Evolutionary conservation across 306 rosid genomes (phyloP), one percentile per base, ranked within the genome.

Genomic region (Parietaria judaica): DNA sequence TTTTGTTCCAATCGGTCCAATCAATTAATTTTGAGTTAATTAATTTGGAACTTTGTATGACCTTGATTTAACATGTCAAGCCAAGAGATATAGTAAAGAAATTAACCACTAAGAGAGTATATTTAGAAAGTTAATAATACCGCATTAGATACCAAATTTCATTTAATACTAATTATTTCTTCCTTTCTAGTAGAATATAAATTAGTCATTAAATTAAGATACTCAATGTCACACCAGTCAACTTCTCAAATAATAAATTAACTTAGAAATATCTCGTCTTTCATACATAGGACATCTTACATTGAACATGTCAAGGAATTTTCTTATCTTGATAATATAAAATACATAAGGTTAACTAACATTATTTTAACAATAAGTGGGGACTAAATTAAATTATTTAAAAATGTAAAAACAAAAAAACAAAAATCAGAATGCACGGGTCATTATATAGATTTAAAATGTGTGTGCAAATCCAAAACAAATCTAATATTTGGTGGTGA

Each of bases 311-410:
- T 31, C 70, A 57, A 64, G 13, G 72, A 72, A 66, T 66, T 47
- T 72, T 66, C 60, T 60, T 72, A 72, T 66, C 72, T 66, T 34
- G 72, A 72, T 72, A 72, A 72, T 51, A 59, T 72, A 11, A 64
- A 57, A 39, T 65, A 72, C 51, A 44, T 65, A 72, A 23, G 44
- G 54, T 62, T 62, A 46, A 62, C 44, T 3, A 12, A 62, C 38
- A 61, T 35, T 61, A 46, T 49, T 35, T 14, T 60, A 60, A 43
- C 23, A 17, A 46, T 9, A 60, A 56, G 45, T 56, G 44, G 60
- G 50, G 8, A 16, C 12, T 45, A 17, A 10, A 44, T 61, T 43
- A 23, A 14, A 54, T 60, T 45, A 39, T 39, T 35, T 49, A 10
- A n/a, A 46, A 49, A n/a, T 49, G 15, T 11, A 11, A n/a, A 11